These are phyloP conservation scores for Cordyceps farinosa DNA, from an alignment of 2,329 filamentous ascomycete species.

Conservation along the genomic window DNA sequence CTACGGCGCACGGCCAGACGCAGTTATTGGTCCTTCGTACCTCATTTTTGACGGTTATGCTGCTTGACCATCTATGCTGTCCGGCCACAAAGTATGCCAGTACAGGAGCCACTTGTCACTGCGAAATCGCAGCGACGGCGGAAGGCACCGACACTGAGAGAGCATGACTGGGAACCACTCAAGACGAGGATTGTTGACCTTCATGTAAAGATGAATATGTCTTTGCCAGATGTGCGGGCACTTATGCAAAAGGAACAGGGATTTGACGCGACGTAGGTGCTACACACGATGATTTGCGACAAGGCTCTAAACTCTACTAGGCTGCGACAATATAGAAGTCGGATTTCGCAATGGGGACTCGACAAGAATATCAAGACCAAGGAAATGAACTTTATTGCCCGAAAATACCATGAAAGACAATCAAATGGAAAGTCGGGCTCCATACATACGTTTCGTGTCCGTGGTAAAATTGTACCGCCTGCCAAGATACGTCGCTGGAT, in stretches of 20 bases:
- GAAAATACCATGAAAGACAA: not conserved
- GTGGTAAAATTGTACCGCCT: not conserved
- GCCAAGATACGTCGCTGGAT: conserved; percentile 6
- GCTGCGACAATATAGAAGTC: conserved; percentile 5
- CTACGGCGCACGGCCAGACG: too few relatives aligned
- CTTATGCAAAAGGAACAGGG: not conserved
- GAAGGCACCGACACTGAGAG: conserved; percentile 2
- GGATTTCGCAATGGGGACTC: conserved; percentile 5
- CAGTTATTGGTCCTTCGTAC: too few relatives aligned
- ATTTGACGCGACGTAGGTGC: conserved; percentile 4
- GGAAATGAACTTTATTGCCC: conserved; percentile 6
- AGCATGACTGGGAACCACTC: conserved; percentile 7
- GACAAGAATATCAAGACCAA: conserved; percentile 7
- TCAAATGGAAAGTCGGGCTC: not conserved
- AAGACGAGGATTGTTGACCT: conserved; percentile 5
- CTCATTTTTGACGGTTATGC: too few relatives aligned
- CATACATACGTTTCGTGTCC: not conserved
- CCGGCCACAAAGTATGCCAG: not conserved
- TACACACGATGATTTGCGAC: not conserved
- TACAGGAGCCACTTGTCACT: not conserved
- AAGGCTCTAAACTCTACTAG: not conserved
- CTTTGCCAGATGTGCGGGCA: not conserved
- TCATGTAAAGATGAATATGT: not conserved
- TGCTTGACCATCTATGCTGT: not conserved
- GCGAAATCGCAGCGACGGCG: conserved; percentile 2